phyloP scores from a whole-genome alignment of 176 grass and related monocot genomes.

The Triticum timopheevii region DNA sequence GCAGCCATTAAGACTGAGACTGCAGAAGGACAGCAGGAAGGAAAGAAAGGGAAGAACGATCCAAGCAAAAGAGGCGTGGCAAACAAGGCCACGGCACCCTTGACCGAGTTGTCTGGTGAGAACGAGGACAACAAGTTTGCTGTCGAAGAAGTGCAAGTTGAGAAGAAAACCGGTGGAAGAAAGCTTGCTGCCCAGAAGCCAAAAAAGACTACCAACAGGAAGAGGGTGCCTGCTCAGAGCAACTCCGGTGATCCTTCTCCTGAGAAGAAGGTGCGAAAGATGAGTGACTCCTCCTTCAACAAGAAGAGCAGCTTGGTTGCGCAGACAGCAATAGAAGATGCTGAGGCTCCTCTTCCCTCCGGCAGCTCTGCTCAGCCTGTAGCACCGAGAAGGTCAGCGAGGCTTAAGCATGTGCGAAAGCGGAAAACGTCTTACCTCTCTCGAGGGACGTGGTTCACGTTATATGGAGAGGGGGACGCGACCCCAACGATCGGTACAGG shows the following conservation, averaged over 20 bases:
- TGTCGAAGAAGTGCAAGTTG: too few species aligned
- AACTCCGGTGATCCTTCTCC: conserved; percentile 31
- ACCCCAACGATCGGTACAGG: too few species aligned
- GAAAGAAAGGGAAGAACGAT: conserved; percentile 10
- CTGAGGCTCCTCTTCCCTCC: too few species aligned
- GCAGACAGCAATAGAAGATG: conserved; percentile 17
- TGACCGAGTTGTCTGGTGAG: too few species aligned
- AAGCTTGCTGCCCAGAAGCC: conserved; percentile 36
- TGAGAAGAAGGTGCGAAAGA: conserved; percentile 64
- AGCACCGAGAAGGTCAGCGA: too few species aligned
- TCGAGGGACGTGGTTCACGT: too few species aligned
- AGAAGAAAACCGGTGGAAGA: conserved; percentile 47
- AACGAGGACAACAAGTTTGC: too few species aligned
- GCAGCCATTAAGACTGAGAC: conserved; percentile 40
- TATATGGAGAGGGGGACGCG: too few species aligned
- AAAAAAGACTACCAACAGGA: not conserved
- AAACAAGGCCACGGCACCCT: conserved; percentile 9
- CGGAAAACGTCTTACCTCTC: too few species aligned
- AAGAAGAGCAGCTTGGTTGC: conserved; percentile 57
- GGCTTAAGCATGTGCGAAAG: too few species aligned
- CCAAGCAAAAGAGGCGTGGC: conserved; percentile 35
- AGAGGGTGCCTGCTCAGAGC: conserved; percentile 27
- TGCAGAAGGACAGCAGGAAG: not conserved
- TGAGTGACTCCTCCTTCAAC: conserved; percentile 60
- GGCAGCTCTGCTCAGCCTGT: too few species aligned